Evolutionary conservation across 345 rosid genomes (phyloP).

Genomic region (Citrus inodora): DNA sequence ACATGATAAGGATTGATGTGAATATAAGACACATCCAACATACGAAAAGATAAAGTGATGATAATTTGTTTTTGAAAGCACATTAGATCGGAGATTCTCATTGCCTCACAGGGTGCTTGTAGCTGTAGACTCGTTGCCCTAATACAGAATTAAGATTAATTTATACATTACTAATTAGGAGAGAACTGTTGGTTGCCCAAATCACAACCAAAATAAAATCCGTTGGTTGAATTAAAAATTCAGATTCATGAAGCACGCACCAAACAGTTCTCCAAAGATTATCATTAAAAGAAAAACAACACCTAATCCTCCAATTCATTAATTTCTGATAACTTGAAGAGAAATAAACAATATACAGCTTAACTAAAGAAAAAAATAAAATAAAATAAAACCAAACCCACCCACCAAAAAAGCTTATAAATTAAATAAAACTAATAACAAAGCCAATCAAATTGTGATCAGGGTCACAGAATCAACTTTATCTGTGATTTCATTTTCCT

Average conservation of each 20-base stretch:
- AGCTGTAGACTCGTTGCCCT: no score
- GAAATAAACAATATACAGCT: background rate
- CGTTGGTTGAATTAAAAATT: conserved; percentile 10
- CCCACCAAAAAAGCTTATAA: background rate
- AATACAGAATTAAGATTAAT: no score
- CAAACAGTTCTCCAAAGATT: background rate
- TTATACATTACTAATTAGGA: no score
- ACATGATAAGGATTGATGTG: no score
- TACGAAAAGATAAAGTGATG: no score
- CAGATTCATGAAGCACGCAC: background rate
- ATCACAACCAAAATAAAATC: background rate
- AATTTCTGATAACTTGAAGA: conserved; percentile 10
- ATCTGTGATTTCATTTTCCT: background rate
- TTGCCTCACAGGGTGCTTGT: no score
- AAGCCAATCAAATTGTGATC: conserved; percentile 25
- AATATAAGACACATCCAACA: no score
- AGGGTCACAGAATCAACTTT: background rate
- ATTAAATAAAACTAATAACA: background rate
- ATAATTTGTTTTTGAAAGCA: no score
- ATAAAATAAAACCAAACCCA: conserved; percentile 17
- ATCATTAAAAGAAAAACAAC: no score
- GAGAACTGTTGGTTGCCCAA: background rate
- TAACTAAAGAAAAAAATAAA: background rate
- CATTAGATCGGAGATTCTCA: no score
- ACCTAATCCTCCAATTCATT: conserved; percentile 11